These are phyloP conservation scores for Botrytis tulipae DNA, from an alignment of 2,329 filamentous ascomycete genomes.

Conservation along the genomic window DNA sequence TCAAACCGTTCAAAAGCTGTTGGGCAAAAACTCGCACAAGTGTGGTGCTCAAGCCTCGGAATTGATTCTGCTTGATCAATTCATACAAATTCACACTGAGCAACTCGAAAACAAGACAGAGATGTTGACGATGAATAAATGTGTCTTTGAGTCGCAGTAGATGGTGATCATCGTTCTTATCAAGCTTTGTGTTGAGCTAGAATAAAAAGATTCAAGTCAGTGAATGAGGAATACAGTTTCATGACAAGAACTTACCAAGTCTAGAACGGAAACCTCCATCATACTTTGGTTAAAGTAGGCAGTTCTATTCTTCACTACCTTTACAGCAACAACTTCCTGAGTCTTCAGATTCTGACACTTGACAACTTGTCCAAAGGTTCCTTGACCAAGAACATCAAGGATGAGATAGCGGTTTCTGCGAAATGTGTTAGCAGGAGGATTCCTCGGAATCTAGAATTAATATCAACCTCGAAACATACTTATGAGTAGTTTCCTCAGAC, in stretches of 20 bases:
- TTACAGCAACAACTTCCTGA: conserved; percentile 96
- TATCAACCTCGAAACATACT: conserved; percentile 55
- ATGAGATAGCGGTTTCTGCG: conserved; percentile 89
- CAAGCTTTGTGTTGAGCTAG: conserved; percentile 94
- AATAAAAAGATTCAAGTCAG: conserved; percentile 24
- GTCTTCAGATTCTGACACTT: conserved; percentile 99
- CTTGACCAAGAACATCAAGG: conserved; percentile 92
- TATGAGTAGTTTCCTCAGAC: conserved; percentile 96
- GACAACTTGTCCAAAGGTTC: conserved; percentile 97
- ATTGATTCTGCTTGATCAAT: conserved; percentile 99
- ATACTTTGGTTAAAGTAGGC: conserved; percentile 99
- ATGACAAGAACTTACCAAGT: conserved; percentile 62
- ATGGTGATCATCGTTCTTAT: conserved; percentile 99
- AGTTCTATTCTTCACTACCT: conserved; percentile 98
- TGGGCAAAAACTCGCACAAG: conserved; percentile 96
- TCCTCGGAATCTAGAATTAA: conserved; percentile 20
- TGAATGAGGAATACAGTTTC: conserved; percentile 28
- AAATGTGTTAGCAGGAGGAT: conserved; percentile 34
- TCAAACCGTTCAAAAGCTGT: conserved; percentile 88
- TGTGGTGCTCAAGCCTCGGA: conserved; percentile 93
- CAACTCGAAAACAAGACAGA: conserved; percentile 94
- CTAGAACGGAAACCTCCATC: conserved; percentile 99
- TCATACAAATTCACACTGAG: conserved; percentile 98
- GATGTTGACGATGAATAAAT: conserved; percentile 95
- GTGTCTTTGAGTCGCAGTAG: conserved; percentile 92